These are phyloP conservation scores for Pseudoturritis turrita DNA, from an alignment of 345 rosid genomes.

Conservation along the genomic window DNA sequence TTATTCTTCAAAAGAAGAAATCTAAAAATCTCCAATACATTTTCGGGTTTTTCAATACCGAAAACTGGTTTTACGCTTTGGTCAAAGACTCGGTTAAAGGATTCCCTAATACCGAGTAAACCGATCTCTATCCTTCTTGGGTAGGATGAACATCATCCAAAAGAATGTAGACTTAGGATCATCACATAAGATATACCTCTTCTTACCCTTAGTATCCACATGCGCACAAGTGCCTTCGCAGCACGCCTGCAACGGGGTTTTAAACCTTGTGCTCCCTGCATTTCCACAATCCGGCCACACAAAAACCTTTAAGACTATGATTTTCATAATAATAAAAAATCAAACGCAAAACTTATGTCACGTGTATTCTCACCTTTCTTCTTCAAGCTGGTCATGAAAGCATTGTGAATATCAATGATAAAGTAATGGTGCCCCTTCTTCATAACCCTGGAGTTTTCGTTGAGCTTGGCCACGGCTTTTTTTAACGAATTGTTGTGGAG, in stretches of 20 bases:
- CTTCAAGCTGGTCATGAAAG: constrained; percentile 43
- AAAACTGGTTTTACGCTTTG: too few relatives aligned
- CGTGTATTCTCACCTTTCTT: too few relatives aligned
- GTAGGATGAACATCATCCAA: constrained; percentile 43
- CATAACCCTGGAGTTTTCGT: constrained; percentile 8
- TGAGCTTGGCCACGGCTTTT: constrained; percentile 41
- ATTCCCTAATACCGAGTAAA: constrained; percentile 21
- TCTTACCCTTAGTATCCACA: constrained; percentile 24
- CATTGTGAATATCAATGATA: constrained; percentile 44
- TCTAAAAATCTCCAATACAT: too few relatives aligned
- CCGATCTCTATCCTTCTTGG: constrained; percentile 40
- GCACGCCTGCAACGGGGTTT: constrained; percentile 44
- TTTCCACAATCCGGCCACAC: too few relatives aligned
- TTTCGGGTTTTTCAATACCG: too few relatives aligned
- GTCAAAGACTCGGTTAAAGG: not conserved
- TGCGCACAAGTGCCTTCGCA: constrained; percentile 44
- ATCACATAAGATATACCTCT: constrained; percentile 33
- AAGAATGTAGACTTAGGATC: constrained; percentile 39
- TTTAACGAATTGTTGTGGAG: constrained; percentile 47
- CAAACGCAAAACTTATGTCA: too few relatives aligned
- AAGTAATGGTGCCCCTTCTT: constrained; percentile 2
- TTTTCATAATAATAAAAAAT: too few relatives aligned
- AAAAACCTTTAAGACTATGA: too few relatives aligned
- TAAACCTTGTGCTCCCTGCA: too few relatives aligned
- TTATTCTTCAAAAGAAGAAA: too few relatives aligned